These are phyloP conservation scores for Omphalotus guepiniiformis DNA, from an alignment of 768 basidiomycete species.

Conservation along the genomic window DNA sequence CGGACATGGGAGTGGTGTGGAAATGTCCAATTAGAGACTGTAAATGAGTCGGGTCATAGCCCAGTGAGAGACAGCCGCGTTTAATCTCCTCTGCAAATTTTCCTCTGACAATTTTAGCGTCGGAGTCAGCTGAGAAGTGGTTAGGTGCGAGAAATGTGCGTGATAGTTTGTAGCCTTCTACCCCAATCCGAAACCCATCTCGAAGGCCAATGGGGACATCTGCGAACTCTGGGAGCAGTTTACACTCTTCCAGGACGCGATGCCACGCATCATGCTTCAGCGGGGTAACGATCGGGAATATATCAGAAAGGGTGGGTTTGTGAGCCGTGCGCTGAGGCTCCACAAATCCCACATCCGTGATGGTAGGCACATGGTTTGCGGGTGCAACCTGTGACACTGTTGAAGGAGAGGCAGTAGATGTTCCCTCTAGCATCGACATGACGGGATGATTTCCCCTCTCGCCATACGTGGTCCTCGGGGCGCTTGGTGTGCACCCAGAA, in stretches of 20 bases:
- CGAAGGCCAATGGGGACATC: constrained; percentile 16
- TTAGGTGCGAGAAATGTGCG: constrained; percentile 14
- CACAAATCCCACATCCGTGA: constrained; percentile 17
- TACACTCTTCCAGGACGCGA: constrained; percentile 2
- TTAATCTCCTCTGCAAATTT: constrained; percentile 15
- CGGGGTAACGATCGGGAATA: constrained; percentile 14
- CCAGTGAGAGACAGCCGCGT: constrained; percentile 11
- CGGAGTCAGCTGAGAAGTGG: constrained; percentile 8
- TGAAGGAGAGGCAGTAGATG: constrained; percentile 1
- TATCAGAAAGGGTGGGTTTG: constrained; percentile 8
- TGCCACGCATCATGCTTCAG: constrained; percentile 13
- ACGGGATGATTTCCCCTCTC: too few species aligned
- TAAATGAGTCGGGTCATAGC: constrained; percentile 11
- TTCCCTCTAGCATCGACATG: background rate
- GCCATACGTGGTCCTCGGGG: too few species aligned
- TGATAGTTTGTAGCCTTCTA: constrained; percentile 6
- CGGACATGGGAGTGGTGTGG: constrained; percentile 22
- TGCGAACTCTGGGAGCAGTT: constrained; percentile 6
- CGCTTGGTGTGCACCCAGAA: too few species aligned
- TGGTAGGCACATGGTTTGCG: background rate
- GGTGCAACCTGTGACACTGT: background rate
- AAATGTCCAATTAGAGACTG: constrained; percentile 20
- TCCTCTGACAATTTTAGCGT: constrained; percentile 10
- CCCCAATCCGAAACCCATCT: constrained; percentile 17
- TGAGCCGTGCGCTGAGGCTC: constrained; percentile 8